Evolutionary conservation across 352 stramenopile genomes (phyloP), one percentile per base, ranked within the genome.

Genomic region (Phytophthora pinifolia): DNA sequence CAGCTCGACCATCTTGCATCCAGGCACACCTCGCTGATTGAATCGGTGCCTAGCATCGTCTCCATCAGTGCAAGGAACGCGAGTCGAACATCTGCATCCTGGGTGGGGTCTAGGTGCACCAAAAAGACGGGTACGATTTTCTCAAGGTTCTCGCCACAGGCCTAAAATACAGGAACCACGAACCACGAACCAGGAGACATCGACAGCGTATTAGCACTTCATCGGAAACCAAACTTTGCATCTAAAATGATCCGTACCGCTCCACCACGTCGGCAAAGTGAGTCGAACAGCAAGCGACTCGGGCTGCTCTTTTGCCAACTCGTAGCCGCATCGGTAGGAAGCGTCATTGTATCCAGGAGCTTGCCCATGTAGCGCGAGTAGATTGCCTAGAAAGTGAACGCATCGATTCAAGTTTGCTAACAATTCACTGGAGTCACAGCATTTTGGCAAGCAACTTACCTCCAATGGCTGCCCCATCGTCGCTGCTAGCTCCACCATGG

Each of bases 1-100:
- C 41, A 36, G 13, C 20, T 22, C 22, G 54, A 42, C 32, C 30
- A 32, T 14, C 12, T n/a, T 18, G 17, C 15, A 42, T 20, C 27
- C 30, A 8, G 22, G 37, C 46, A n/a, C 52, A 91, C 83, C 67
- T 81, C 67, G 46, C 46, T 70, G 15, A 88, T 78, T 9, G 59
- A 41, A 37, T 86, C 70, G 15, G 58, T 74, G 12, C 77, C 69
- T 12, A 94, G 73, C 77, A 94, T 87, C 4, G 85, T 90, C 61
- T 95, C 81, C 10, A 95, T 56, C 27, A 95, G 71, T n/a, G 83
- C 83, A 43, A 94, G 74, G 54, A 92, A 94, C 27, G 80, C 72
- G 14, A 94, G 65, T 4, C 84, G 80, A 34, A 94, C 75, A 54
- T 92, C 82, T 6, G 82, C 74, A 34, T 91, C 84, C 29, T 79